Evolutionary conservation across 495 filamentous ascomycete genomes (phyloP), one percentile per base, ranked within the genome.

Genomic region (Hypoxylon fragiforme): DNA sequence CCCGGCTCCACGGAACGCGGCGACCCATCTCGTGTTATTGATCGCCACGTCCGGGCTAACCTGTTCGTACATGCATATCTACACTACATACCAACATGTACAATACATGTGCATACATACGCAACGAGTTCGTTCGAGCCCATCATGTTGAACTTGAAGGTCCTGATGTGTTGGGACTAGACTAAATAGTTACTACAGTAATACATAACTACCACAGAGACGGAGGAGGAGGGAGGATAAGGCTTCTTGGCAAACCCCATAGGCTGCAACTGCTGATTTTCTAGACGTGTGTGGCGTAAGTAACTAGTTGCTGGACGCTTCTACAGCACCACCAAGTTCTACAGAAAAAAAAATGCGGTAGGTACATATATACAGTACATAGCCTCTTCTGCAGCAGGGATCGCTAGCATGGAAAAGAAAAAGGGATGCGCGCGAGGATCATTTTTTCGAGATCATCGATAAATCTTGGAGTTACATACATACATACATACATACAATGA

Each of bases 1-100:
- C 42, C 41, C 32, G 19, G 41, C 39, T 40, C 32, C 46, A 46
- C 21, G 34, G 54, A 14, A 58, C 37, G 15, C 16, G 24, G 21
- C 13, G 13, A n/a, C 20, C 22, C 38, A 53, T 53, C 32, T 50
- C 55, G 55, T 59, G 32, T 59, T 38, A 59, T 59, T 48, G 43
- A 31, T 53, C 24, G 48, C 44, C 49, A 48, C 38, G 15, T 11
- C 26, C 32, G 13, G 44, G 36, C 22, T 22, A 15, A 12, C 31
- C 24, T 39, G 41, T 18, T 49, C 49, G 43, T 39, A 49, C 28
- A 21, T 30, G 24, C 9, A 28, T 28, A 9, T 28, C n/a, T n/a
- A n/a, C n/a, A n/a, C n/a, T n/a, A n/a, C n/a, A n/a, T n/a, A n/a
- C n/a, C n/a, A n/a, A n/a, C n/a, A n/a, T n/a, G n/a, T n/a, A n/a